Evolutionary conservation across 2,329 filamentous ascomycete genomes (phyloP).

Genomic region (Colletotrichum theobromicola): DNA sequence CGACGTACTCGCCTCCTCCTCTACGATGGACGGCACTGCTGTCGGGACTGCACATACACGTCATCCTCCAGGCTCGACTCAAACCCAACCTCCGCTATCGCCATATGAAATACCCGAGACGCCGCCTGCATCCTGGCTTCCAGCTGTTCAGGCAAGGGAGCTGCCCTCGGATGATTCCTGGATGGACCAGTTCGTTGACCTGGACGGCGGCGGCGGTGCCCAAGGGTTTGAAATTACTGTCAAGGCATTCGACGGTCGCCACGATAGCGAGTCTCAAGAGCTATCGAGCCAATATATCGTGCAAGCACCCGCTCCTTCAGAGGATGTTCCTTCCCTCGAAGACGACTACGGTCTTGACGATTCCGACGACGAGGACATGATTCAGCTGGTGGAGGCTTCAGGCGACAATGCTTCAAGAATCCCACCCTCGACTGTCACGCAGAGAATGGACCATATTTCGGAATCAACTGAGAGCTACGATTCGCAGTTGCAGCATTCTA

Average conservation of each 20-base stretch:
- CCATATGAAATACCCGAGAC: neutral
- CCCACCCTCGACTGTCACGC: neutral
- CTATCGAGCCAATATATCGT: neutral
- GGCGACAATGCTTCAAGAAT: neutral
- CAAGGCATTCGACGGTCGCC: neutral
- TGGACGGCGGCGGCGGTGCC: neutral
- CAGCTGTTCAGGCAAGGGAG: neutral
- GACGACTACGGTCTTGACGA: neutral
- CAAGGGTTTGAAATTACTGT: neutral
- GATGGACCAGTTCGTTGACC: constrained; percentile 6
- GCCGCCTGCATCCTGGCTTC: neutral
- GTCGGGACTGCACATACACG: neutral
- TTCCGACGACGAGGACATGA: constrained; percentile 3
- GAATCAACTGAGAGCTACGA: neutral
- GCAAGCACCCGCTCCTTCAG: neutral
- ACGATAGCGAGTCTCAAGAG: neutral
- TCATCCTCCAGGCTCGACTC: neutral
- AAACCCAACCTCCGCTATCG: neutral
- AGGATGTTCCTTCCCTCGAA: neutral
- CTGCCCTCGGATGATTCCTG: neutral
- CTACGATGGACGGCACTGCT: neutral
- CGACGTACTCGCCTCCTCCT: neutral
- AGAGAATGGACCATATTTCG: neutral
- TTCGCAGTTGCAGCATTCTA: neutral
- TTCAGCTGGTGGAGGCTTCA: neutral